Evolutionary conservation across 2,329 filamentous ascomycete species (phyloP), one percentile per base, ranked within the genome.

Genomic region (Fusarium fujikuroi): DNA sequence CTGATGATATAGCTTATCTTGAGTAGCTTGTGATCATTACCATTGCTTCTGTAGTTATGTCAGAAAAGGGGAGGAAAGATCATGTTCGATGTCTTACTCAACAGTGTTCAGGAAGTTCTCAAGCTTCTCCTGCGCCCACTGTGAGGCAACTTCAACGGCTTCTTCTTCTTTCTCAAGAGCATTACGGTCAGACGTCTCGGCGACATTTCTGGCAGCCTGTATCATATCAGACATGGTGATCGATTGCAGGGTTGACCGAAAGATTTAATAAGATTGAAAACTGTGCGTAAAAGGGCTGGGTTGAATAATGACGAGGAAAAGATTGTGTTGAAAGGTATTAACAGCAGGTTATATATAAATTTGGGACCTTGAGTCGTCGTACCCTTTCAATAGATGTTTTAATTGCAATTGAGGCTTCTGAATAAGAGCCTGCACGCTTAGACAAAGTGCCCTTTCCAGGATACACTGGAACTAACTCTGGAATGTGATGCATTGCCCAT

Each of bases 31-130:
- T 46, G 23, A 28, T 46, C 18, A 1, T 46, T 28, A 5, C 43
- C 18, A 15, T 28, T 9, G 0, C 43, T 46, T 5, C 23, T 46
- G 7, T 14, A 7, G 1, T 10, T 5, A 21, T 19, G 18, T 46
- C 0, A 46, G 43, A 25, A n/a, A 46, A 19, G 43, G 0, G 4
- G 11, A 25, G 1, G 18, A 19, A 0, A 3, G 8, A 2, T 14
- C 11, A 14, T 19, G 0, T 11, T 46, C 19, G 11, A 19, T 19
- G 11, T 3, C 43, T 3, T 46, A 46, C 43, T 46, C 43, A 28
- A 46, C 3, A 0, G 4, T 2, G 8, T 4, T 28, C 0, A 46
- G 8, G 8, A 46, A 46, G 12, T 46, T 46, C 18, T 46, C 43
- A 46, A 46, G 0, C 11, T 28, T 46, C 28, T 46, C 43, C 43